Evolutionary conservation across 805 yeast species (phyloP).

Genomic region (Wilhelminamyces savonicus): DNA sequence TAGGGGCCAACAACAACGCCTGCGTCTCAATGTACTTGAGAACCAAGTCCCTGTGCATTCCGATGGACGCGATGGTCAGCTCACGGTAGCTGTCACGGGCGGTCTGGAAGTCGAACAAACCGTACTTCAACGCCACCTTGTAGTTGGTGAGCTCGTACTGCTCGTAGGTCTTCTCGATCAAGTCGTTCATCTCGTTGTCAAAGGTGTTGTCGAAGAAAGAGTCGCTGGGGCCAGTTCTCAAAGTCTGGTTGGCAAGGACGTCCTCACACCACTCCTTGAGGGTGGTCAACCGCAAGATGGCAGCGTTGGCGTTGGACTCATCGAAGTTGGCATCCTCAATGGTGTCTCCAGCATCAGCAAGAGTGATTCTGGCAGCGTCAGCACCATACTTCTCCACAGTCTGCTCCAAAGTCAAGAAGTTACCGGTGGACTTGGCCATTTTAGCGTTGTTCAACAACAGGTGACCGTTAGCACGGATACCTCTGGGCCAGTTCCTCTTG

Average conservation of each 20-base stretch:
- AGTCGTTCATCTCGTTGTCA: slow-evolving; percentile 85
- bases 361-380: slow-evolving; percentile 93
- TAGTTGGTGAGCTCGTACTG: slow-evolving; percentile 70
- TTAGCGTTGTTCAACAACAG: slow-evolving; percentile 91
- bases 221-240: slow-evolving; percentile 45
- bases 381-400: slow-evolving; percentile 89
- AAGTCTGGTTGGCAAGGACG: slow-evolving; percentile 41
- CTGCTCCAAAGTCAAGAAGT: slow-evolving; percentile 86
- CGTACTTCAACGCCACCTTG: slow-evolving; percentile 84
- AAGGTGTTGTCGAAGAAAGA: slow-evolving; percentile 80
- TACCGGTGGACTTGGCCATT: slow-evolving; percentile 98
- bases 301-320: slow-evolving; percentile 94
- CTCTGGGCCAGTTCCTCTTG: slow-evolving; percentile 85
- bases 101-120: slow-evolving; percentile 89
- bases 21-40: slow-evolving; percentile 81
- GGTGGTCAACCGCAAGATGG: slow-evolving; percentile 85
- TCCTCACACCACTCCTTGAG: slow-evolving; percentile 96
- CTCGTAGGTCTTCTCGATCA: slow-evolving; percentile 67
- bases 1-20: slow-evolving; percentile 77
- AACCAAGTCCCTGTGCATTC: slow-evolving; percentile 82
- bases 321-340: slow-evolving; percentile 98
- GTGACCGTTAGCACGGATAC: slow-evolving; percentile 94
- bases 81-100: slow-evolving; percentile 97
- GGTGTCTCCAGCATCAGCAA: slow-evolving; percentile 98
- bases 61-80: slow-evolving; percentile 41